Conservation (phyloP, 306 rosid species). For the Cercis canadensis region DNA sequence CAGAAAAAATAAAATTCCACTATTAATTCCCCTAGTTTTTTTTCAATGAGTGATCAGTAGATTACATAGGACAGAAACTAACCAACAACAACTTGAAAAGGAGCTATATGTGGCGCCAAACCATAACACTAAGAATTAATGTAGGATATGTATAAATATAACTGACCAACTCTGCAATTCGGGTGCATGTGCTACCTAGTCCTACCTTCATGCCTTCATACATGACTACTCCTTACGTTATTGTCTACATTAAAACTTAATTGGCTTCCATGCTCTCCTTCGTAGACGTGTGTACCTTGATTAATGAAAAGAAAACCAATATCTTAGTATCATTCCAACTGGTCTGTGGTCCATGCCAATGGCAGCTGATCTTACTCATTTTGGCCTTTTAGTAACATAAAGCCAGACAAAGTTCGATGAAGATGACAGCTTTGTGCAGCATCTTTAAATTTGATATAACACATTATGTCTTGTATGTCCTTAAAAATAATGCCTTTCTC, state of each 20-base stretch:
- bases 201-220: not conserved
- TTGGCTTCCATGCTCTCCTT: not conserved
- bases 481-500: not conserved
- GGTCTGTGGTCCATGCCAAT: not conserved
- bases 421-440: constrained; percentile 9
- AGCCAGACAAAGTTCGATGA: not conserved
- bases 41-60: too few species aligned
- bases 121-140: too few species aligned
- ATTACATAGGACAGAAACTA: too few species aligned
- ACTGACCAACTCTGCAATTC: too few species aligned
- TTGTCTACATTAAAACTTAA: not conserved
- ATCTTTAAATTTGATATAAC: not conserved
- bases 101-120: too few species aligned
- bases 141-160: too few species aligned
- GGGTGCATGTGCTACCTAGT: not conserved
- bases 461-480: too few species aligned
- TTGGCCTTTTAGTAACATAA: not conserved
- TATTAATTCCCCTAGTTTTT: too few species aligned
- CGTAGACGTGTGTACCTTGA: not conserved
- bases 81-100: too few species aligned
- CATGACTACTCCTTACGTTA: not conserved
- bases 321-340: too few species aligned
- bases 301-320: too few species aligned
- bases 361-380: not conserved
- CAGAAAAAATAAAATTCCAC: too few species aligned